Percentiles rank a stretch among this genome's conserved stretches.
These are phyloP conservation scores for Linnemannia schmuckeri DNA, from an alignment of 192 early-diverging fungal species.

Conservation along the genomic window DNA sequence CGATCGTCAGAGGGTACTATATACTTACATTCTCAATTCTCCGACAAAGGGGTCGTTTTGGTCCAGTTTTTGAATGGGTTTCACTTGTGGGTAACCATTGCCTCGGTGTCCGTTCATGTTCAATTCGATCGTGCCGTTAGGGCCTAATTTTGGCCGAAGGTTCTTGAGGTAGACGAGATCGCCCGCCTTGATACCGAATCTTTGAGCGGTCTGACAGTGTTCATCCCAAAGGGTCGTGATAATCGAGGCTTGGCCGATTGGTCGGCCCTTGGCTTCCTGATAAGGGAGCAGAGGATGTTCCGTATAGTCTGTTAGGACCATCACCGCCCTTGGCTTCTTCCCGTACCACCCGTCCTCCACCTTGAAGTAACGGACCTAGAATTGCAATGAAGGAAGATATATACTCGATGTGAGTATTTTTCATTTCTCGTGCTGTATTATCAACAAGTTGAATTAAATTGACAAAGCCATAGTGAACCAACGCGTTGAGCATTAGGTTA, in stretches of 20 bases:
- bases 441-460: neutral
- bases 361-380: slow-evolving; percentile 30
- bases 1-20: too few species aligned
- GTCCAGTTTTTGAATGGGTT: slow-evolving; percentile 14
- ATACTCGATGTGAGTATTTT: too few species aligned
- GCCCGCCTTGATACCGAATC: slow-evolving; percentile 11
- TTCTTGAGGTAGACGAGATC: slow-evolving; percentile 42
- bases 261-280: slow-evolving; percentile 12
- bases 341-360: neutral
- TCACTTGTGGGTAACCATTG: neutral
- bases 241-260: slow-evolving; percentile 22
- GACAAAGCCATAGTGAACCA: neutral
- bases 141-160: slow-evolving; percentile 15
- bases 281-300: slow-evolving; percentile 24
- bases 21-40: slow-evolving; percentile 6
- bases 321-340: neutral
- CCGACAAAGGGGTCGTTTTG: neutral
- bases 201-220: neutral
- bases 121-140: slow-evolving; percentile 22
- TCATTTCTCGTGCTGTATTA: too few species aligned
- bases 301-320: slow-evolving; percentile 47
- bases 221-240: slow-evolving; percentile 49
- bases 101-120: slow-evolving; percentile 35
- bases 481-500: neutral
- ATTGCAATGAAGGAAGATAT: too few species aligned